A percentile compares a stretch with the other conserved stretches of the same genome.
phyloP scores from a whole-genome alignment of 768 basidiomycete genomes.

The Nidularia pulvinata region DNA sequence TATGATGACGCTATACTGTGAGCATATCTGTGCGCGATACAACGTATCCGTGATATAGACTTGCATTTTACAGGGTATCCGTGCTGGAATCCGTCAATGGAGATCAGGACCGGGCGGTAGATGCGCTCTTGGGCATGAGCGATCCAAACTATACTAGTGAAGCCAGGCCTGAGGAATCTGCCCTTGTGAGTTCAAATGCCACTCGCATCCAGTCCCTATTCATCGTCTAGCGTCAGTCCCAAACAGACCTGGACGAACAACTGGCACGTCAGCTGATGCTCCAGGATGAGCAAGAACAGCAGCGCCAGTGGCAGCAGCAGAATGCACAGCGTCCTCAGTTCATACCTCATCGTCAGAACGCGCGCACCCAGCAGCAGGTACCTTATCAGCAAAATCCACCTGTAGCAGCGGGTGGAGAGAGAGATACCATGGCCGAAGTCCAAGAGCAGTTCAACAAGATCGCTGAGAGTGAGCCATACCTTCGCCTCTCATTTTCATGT shows the following conservation, averaged over 20 bases:
- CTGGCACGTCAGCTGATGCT: constrained; percentile 72
- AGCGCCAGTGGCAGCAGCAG: constrained; percentile 28
- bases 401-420: constrained; percentile 22
- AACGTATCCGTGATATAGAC: no score
- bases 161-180: constrained; percentile 15
- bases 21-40: no score
- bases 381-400: constrained; percentile 6
- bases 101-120: constrained; percentile 75
- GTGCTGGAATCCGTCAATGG: constrained; percentile 74
- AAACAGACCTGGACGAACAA: constrained; percentile 79
- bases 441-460: constrained; percentile 76
- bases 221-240: constrained; percentile 29
- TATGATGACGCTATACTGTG: constrained; percentile 76
- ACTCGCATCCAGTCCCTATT: neutral
- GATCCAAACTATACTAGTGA: constrained; percentile 71
- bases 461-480: constrained; percentile 65
- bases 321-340: constrained; percentile 15
- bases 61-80: constrained; percentile 63
- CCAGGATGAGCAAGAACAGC: constrained; percentile 51
- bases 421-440: constrained; percentile 64
- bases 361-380: constrained; percentile 14
- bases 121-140: constrained; percentile 80
- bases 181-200: constrained; percentile 13
- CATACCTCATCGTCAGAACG: constrained; percentile 9
- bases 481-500: neutral